These are phyloP conservation scores for Furculomyces boomerangus DNA, from an alignment of 371 early-diverging fungal species.

Conservation along the genomic window DNA sequence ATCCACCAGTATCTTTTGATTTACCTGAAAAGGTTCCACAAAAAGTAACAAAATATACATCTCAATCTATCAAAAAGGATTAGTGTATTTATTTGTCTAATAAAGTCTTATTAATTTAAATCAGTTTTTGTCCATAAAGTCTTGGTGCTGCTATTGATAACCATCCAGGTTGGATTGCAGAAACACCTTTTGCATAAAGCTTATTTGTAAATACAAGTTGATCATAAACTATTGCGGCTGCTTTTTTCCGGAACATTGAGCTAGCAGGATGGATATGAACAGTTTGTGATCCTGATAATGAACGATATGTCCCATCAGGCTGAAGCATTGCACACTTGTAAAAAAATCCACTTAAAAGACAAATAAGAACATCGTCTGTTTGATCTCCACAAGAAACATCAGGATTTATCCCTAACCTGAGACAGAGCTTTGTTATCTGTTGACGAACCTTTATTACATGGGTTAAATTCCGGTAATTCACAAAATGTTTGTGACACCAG, in stretches of 20 bases:
- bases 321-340: conserved; percentile 73
- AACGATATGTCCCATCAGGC: conserved; percentile 73
- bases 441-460: conserved; percentile 75
- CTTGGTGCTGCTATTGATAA: conserved; percentile 63
- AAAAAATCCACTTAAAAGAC: conserved; percentile 80
- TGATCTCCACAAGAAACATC: conserved; percentile 44
- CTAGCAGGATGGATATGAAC: conserved; percentile 82
- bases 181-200: conserved; percentile 71
- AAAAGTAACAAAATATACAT: no score
- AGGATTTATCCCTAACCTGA: conserved; percentile 42
- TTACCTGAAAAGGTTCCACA: no score
- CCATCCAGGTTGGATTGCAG: conserved; percentile 69
- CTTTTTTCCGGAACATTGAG: conserved; percentile 57
- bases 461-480: conserved; percentile 63
- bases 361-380: conserved; percentile 52
- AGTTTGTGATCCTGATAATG: conserved; percentile 47
- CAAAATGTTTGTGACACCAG: conserved; percentile 85
- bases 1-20: conserved; percentile 20
- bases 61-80: no score
- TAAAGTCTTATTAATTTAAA: no score
- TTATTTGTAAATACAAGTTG: conserved; percentile 83
- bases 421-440: conserved; percentile 63
- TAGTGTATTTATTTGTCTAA: no score
- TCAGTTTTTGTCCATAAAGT: conserved; percentile 19
- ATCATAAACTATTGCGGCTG: conserved; percentile 73